phyloP scores from a whole-genome alignment of 164 flowering plant species.

The Chimonanthus salicifolius region DNA sequence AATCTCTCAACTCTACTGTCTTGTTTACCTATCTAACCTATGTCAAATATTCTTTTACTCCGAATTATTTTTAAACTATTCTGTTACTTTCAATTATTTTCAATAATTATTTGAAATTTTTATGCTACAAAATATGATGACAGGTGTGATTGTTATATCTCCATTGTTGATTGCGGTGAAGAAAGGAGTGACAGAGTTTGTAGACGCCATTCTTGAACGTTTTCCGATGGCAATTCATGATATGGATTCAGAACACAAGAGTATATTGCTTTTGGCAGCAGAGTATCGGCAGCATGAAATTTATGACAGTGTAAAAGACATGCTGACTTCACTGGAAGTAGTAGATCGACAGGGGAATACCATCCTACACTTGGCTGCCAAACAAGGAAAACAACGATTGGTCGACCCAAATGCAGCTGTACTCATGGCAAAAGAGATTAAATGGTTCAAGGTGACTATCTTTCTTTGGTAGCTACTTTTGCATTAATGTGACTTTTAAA shows the following conservation, averaged over 20 bases:
- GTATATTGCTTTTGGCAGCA: conserved; percentile 28
- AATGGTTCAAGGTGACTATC: conserved; percentile 40
- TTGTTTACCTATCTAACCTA: too few species aligned
- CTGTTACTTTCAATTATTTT: too few species aligned
- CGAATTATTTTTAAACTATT: too few species aligned
- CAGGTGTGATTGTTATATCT: conserved; percentile 12
- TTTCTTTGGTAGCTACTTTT: background rate
- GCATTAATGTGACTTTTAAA: too few species aligned
- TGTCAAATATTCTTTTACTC: too few species aligned
- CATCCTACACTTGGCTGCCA: conserved; percentile 37
- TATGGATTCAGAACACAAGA: conserved; percentile 23
- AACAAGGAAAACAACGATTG: conserved; percentile 26
- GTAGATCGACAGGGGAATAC: conserved; percentile 40
- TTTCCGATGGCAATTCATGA: conserved; percentile 36
- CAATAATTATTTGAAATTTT: too few species aligned
- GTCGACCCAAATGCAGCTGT: conserved; percentile 33
- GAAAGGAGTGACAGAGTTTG: conserved; percentile 32
- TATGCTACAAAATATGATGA: too few species aligned
- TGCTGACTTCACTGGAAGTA: conserved; percentile 16
- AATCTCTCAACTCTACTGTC: too few species aligned
- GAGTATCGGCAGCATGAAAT: conserved; percentile 36
- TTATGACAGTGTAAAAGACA: conserved; percentile 5
- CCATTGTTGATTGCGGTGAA: conserved; percentile 35
- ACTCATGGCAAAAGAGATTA: conserved; percentile 40
- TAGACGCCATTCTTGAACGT: conserved; percentile 19